These are phyloP conservation scores for Aspergillus candidus DNA, from an alignment of 2,329 filamentous ascomycete species.

Conservation along the genomic window DNA sequence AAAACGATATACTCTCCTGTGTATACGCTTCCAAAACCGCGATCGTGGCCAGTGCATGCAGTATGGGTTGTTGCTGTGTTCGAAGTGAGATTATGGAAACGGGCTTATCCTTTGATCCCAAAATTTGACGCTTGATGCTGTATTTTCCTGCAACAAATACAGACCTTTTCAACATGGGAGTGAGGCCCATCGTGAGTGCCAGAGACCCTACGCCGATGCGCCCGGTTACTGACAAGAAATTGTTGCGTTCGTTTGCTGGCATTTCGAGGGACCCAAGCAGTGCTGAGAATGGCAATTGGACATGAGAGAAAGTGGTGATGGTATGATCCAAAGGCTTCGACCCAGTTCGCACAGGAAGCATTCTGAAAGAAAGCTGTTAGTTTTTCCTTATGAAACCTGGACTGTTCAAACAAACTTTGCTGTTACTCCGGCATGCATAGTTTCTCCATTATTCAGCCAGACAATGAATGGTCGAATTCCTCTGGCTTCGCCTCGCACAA, in stretches of 20 bases:
- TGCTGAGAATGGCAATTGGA: slow-evolving; percentile 14
- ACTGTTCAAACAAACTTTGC: slow-evolving; percentile 5
- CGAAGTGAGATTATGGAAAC: slow-evolving; percentile 18
- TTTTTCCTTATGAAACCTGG: too few relatives aligned
- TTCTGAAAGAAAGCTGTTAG: neutral
- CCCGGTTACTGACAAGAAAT: slow-evolving; percentile 8
- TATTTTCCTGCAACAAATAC: slow-evolving; percentile 16
- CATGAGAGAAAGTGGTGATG: slow-evolving; percentile 16
- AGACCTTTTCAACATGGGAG: slow-evolving; percentile 15
- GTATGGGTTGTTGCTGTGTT: slow-evolving; percentile 21
- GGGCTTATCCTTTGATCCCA: slow-evolving; percentile 6
- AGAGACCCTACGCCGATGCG: slow-evolving; percentile 16
- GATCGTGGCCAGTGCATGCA: slow-evolving; percentile 17
- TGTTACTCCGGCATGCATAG: slow-evolving; percentile 15
- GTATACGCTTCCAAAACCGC: slow-evolving; percentile 15
- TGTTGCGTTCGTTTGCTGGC: slow-evolving; percentile 5
- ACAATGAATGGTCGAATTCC: slow-evolving; percentile 19
- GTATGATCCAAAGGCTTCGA: slow-evolving; percentile 14
- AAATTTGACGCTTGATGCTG: slow-evolving; percentile 14
- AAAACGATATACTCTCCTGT: neutral
- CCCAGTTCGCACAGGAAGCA: slow-evolving; percentile 1
- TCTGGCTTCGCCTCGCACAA: slow-evolving; percentile 13
- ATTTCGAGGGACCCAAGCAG: slow-evolving; percentile 15
- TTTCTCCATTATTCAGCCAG: slow-evolving; percentile 12
- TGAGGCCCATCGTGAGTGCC: slow-evolving; percentile 6